Conservation (phyloP, 169 alveolate genomes). For the Neospora caninum region DNA sequence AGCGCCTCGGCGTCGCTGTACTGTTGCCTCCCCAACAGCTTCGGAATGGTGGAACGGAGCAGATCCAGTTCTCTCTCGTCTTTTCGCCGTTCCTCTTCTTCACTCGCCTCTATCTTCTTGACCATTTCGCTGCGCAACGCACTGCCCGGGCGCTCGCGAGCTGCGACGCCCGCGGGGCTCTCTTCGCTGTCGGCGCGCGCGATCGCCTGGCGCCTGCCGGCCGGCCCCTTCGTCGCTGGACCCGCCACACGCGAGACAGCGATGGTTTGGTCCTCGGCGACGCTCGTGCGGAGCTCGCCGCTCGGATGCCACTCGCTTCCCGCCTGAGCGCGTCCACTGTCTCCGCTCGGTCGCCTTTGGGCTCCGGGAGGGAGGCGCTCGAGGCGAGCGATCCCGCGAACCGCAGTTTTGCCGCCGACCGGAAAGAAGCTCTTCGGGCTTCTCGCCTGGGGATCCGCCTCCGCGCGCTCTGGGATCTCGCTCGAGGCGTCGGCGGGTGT, state of each 20-base stretch:
- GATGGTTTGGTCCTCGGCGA: no score
- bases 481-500: not conserved
- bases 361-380: no score
- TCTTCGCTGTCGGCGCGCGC: not conserved
- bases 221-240: not conserved
- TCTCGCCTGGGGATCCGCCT: no score
- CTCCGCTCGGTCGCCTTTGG: no score
- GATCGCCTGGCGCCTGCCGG: not conserved
- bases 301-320: no score
- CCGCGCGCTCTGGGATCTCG: not conserved
- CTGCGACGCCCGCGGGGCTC: not conserved
- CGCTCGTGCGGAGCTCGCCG: no score
- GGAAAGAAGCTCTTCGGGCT: no score
- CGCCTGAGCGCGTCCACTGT: no score
- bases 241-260: not conserved
- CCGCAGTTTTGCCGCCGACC: no score
- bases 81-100: not conserved
- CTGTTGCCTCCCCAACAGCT: not conserved
- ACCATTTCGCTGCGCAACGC: not conserved
- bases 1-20: slow-evolving; percentile 17
- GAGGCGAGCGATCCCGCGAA: no score
- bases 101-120: not conserved
- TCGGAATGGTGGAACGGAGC: not conserved
- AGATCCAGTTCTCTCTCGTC: not conserved
- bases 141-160: not conserved